A percentile compares a stretch with the other conserved stretches of the same genome.
Conservation (phyloP, 2,329 filamentous ascomycete genomes). For the Aspergillus melleus region DNA sequence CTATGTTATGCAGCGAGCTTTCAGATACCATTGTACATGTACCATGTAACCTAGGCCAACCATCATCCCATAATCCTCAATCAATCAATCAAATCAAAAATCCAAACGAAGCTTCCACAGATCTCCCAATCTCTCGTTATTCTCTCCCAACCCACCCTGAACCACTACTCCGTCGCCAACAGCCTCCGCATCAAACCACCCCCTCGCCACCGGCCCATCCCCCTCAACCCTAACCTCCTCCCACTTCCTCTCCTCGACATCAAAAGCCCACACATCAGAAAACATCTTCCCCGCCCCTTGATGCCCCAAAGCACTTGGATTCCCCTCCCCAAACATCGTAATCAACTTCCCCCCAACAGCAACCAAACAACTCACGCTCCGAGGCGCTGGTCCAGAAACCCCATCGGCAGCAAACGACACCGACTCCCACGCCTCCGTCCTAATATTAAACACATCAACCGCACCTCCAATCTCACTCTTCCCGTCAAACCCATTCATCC, state of each 20-base stretch:
- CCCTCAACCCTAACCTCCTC: slow-evolving; percentile 25
- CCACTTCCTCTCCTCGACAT: slow-evolving; percentile 38
- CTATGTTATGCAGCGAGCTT: too few relatives aligned
- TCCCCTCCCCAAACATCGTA: slow-evolving; percentile 56
- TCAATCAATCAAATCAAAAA: neutral
- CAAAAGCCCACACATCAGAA: slow-evolving; percentile 52
- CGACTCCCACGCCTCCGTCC: slow-evolving; percentile 41
- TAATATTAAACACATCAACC: slow-evolving; percentile 61
- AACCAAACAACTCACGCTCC: slow-evolving; percentile 53
- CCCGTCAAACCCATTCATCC: slow-evolving; percentile 80
- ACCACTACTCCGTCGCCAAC: slow-evolving; percentile 42
- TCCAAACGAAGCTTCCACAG: slow-evolving; percentile 39
- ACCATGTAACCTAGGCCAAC: too few relatives aligned
- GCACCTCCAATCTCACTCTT: slow-evolving; percentile 67
- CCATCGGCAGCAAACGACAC: slow-evolving; percentile 42
- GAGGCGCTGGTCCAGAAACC: slow-evolving; percentile 45
- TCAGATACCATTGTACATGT: too few relatives aligned
- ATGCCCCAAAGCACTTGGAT: slow-evolving; percentile 55
- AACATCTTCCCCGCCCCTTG: slow-evolving; percentile 59
- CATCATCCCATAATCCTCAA: too few relatives aligned
- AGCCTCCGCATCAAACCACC: slow-evolving; percentile 57
- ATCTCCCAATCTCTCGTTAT: slow-evolving; percentile 54
- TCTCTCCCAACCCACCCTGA: slow-evolving; percentile 53
- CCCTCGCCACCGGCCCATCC: slow-evolving; percentile 39
- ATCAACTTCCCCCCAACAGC: slow-evolving; percentile 37